Base-by-base conservation (phyloP, 495 filamentous ascomycete species). In the Daldinia grandis region DNA sequence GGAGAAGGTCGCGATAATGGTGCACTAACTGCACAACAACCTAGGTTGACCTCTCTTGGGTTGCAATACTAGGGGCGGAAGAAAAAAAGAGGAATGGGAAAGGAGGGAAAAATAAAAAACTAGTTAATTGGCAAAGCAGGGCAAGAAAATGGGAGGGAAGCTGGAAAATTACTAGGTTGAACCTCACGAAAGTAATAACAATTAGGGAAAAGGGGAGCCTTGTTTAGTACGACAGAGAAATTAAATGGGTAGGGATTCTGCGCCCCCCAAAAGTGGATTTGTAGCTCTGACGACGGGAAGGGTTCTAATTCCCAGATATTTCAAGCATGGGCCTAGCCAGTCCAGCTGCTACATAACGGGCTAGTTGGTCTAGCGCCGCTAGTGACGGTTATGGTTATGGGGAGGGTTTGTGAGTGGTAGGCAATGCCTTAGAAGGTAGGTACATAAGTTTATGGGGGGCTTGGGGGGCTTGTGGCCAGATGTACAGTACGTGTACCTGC, bases 131-230 rank as follows among this genome's bases (percentile, higher is more conserved):
- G 64, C 37, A 67, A 60, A 61, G 37, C 37, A 60, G 61, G 69
- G 72, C 66, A 73, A 68, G 65, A 64, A 67, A 72, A 70, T 51
- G 64, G 60, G 68, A 76, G 63, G 44, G 61, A 53, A 69, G 68
- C 73, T 73, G 75, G 73, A 75, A 72, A 71, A 71, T 75, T 77
- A 73, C 74, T 73, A 74, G 69, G 71, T 72, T 72, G 66, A 73
- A 75, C 69, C 69, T 74, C 61, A 70, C 37, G 71, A 76, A 73
- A 72, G 76, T 71, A 73, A 74, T 73, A 66, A 78, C 64, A 76
- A 76, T 74, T 71, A 73, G 68, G 68, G 76, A 58, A 76, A 78
- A 78, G 76, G 74, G 74, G 74, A 78, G 74, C 76, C 76, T 76
- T 76, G 76, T 73, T 74, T 73, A 78, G 74, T 76, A 78, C 65